Evolutionary conservation across 1,284 basidiomycete genomes (phyloP), one percentile per base, ranked within the genome.

Genomic region (Melampsora americana): DNA sequence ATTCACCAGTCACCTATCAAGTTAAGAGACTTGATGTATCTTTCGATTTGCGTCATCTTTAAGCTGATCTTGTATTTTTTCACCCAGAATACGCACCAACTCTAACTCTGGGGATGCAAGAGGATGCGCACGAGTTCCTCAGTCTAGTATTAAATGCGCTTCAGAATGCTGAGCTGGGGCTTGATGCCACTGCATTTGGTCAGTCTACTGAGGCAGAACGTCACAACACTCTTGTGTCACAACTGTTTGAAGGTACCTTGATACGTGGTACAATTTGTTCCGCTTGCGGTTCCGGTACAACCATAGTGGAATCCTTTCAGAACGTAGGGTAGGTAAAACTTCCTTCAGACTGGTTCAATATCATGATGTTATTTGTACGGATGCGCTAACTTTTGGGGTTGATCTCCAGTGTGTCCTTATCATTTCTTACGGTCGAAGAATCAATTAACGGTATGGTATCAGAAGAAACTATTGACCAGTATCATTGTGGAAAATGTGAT

Each of bases 101-200:
- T 23, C 26, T 56, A 14, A 56, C 53, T 7, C 53, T 18, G 12
- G 53, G 53, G 6, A 28, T 56, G 53, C 53, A 56, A 56, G 53
- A 56, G n/a, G 53, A 56, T 28, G 53, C 53, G 20, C 53, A 56
- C n/a, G 53, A 56, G n/a, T 56, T 56, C 26, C 26, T 56, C 6
- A 14, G 53, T 23, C 20, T 56, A 23, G 20, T 56, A 7, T 23
- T 56, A 14, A 56, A n/a, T 56, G 53, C n/a, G 26, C 26, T 56
- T n/a, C 53, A 56, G 26, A 56, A 56, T 56, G 20, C n/a, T 23
- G 53, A 56, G 26, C 26, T 56, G 6, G 53, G 53, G 26, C 20
- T 56, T 56, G 26, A 56, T 56, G 53, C 53, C 11, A 23, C n/a
- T 23, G 5, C 20, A 16, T 56, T 56, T 56, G 26, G n/a, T 6